Conservation (phyloP, 306 rosid genomes). For the Trifolium repens region DNA sequence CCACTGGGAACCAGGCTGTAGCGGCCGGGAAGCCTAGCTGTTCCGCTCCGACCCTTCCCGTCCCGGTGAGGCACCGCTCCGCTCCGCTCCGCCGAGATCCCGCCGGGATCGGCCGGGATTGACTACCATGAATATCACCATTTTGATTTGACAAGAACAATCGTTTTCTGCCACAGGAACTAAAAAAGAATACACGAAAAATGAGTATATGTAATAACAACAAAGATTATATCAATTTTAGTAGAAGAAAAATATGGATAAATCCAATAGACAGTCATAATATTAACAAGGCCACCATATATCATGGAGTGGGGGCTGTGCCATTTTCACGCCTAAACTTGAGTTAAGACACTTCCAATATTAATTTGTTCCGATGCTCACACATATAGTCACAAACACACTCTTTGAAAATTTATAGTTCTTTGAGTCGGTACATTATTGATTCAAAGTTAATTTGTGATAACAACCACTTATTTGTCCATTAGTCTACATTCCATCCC, state of each 20-base stretch:
- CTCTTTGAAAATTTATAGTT: not conserved
- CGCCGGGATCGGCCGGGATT: no score
- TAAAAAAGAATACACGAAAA: no score
- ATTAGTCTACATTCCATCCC: not conserved
- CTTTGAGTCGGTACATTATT: not conserved
- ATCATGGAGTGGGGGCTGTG: slow-evolving; percentile 36
- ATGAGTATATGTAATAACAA: not conserved
- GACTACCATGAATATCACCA: no score
- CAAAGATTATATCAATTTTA: not conserved
- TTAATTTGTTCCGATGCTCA: not conserved
- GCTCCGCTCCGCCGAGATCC: no score
- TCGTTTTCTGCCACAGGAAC: no score
- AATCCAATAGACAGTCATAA: slow-evolving; percentile 19
- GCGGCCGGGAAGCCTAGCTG: no score
- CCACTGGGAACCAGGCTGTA: no score
- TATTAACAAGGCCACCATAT: slow-evolving; percentile 48
- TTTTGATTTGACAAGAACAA: no score
- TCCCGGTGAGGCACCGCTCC: no score
- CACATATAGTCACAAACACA: not conserved
- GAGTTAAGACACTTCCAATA: slow-evolving; percentile 31
- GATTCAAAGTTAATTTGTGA: slow-evolving; percentile 51
- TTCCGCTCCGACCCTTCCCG: no score
- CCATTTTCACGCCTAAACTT: slow-evolving; percentile 43
- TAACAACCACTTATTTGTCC: slow-evolving; percentile 40
- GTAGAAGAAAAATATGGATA: slow-evolving; percentile 26